Evolutionary conservation across 192 early-diverging fungal genomes (phyloP).

Genomic region (Mortierella hygrophila): DNA sequence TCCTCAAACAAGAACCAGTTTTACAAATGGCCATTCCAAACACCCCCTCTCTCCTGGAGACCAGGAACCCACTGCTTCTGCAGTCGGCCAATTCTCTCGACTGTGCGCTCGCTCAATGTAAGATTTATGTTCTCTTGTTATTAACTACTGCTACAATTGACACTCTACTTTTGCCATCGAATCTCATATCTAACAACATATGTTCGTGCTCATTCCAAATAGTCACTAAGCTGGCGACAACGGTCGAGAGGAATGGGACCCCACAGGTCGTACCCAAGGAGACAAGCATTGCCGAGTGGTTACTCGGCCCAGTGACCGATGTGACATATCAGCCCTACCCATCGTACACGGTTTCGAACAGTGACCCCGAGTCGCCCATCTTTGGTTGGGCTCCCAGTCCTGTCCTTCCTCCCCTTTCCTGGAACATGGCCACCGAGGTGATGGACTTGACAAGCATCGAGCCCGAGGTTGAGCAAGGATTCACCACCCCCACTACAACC

Average conservation of each 20-base stretch:
- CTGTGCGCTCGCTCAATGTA: conserved; percentile 41
- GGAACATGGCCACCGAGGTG: background rate
- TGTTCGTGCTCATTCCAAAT: background rate
- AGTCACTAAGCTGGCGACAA: conserved; percentile 40
- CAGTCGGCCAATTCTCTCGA: conserved; percentile 43
- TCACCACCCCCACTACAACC: background rate
- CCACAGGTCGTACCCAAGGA: conserved; percentile 1
- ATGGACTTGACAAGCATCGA: background rate
- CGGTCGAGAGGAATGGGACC: conserved; percentile 10
- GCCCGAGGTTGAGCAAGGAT: background rate
- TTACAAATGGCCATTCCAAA: conserved; percentile 31
- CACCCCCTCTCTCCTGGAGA: conserved; percentile 14
- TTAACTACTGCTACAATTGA: background rate
- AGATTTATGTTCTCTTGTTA: background rate
- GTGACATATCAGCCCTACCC: background rate
- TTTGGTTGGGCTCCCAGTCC: conserved; percentile 4
- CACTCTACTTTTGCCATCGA: background rate
- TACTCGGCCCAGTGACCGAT: background rate
- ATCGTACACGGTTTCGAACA: conserved; percentile 1
- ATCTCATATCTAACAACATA: background rate
- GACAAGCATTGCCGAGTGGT: conserved; percentile 5
- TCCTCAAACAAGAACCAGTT: background rate
- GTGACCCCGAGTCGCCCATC: background rate
- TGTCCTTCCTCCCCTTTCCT: background rate
- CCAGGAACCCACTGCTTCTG: conserved; percentile 6